Evolutionary conservation across 306 rosid genomes (phyloP), one percentile per base, ranked within the genome.

Genomic region (Fagus sylvatica): DNA sequence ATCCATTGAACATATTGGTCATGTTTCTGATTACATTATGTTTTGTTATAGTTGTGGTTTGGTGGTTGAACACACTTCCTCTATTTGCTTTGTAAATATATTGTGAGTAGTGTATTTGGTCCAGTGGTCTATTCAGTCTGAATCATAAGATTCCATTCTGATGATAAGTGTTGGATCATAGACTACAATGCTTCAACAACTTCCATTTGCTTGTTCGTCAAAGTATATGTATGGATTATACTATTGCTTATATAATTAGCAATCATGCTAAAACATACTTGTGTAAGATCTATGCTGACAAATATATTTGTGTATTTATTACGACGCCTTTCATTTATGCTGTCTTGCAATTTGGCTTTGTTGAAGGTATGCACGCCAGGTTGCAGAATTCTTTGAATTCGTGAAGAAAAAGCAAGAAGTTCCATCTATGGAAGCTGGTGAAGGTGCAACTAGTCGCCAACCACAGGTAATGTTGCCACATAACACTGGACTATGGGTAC

Each of bases 321-420:
- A 36, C 42, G 49, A 59, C 59, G 37, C 69, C 71, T 65, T 41
- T 10, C 2, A 30, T 8, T 17, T 34, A 36, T 19, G 37, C 54
- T 60, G 40, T 79, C 51, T 64, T 71, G 53, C 60, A 34, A 69
- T 80, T 55, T 67, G 77, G 64, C 40, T 72, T 72, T 75, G 78
- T 53, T 81, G 89, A 88, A 94, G 98, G 89, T 92, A 93, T 85
- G 98, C 99, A 2, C 93, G 91, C 42, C 99, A 95, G 84, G 97
- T 95, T 66, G 97, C 98, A 0, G 90, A 91, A 84, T 95, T 95
- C 79, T 95, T 95, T 77, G 97, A 91, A 81, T 95, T 86, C 79
- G 99, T 95, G 60, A 95, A 95, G 93, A 91, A 91, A 62, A 90
- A 83, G 88, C 86, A 88, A 15, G 92, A 81, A 73, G 85, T 71